Base-by-base conservation (phyloP, 371 early-diverging fungal species). In the Choanephora cucurbitarum region DNA sequence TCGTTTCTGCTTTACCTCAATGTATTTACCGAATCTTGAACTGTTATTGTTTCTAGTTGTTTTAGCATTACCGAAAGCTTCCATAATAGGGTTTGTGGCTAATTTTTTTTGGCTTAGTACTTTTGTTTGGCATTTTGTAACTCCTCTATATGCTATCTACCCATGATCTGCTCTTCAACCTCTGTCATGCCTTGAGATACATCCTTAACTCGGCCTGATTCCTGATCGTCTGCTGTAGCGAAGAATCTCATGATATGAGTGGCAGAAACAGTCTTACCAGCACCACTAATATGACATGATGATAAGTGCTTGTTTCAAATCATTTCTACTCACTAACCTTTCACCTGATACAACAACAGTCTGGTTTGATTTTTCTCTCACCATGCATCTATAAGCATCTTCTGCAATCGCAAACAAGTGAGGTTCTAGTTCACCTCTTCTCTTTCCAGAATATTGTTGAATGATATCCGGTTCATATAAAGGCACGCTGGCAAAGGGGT, bases 11-110 rank as follows among this genome's bases (percentile, higher is more conserved):
- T 22, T 54, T 63, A 81, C 88, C 69, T 97, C 95, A 52, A 99
- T 94, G 79, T 96, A 99, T 85, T 99, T 99, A 60, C 99, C 99
- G 73, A 99, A 99, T 17, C 99, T 88, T 52, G 97, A 96, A 55
- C 91, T 90, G 82, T 99, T 99, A 75, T 99, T 96, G 76, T 99
- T 99, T 62, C 97, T 86, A 1, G 95, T 92, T 14, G 99, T 99
- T 76, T 98, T 98, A 55, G 99, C 96, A 84, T 99, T 99, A 70
- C 99, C 99, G 77, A 99, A 99, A 19, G 98, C 92, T 86, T 99
- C 99, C 80, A 99, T 89, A 65, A 99, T 94, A 8, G 99, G 98
- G 72, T 99, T 98, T 57, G 99, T 99, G 99, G 49, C 99, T 99
- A 75, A 99, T 99, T 18, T 24, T 40, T 13, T n/a, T 37, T 39